These are phyloP conservation scores for Sphagnum contortum DNA, from an alignment of 225 moss, liverwort and hornwort species.

Conservation along the genomic window DNA sequence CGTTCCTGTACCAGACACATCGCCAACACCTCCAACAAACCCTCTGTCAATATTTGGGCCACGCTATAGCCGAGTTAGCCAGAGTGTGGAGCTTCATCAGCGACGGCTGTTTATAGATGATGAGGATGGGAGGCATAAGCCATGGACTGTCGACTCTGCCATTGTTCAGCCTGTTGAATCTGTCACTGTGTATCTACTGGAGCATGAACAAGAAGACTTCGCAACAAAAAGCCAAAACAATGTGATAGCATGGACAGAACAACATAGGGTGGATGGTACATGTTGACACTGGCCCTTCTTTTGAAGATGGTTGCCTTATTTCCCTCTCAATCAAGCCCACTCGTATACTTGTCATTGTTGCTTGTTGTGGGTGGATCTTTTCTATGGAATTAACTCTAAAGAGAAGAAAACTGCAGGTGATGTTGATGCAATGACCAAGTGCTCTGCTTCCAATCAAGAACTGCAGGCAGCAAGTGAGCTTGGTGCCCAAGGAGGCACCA, in stretches of 20 bases:
- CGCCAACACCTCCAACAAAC: constrained; percentile 51
- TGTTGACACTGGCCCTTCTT: no score
- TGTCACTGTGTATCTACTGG: no score
- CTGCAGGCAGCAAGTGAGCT: constrained; percentile 21
- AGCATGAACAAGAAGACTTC: no score
- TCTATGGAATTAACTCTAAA: no score
- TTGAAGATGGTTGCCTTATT: no score
- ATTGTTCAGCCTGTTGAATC: constrained; percentile 8
- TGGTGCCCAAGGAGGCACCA: constrained; percentile 44
- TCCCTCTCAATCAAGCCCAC: no score
- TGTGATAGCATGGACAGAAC: no score
- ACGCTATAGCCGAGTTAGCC: constrained; percentile 23
- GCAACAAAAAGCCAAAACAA: no score
- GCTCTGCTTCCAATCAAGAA: constrained; percentile 33
- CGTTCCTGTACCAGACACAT: constrained; percentile 12
- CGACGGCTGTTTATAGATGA: constrained; percentile 29
- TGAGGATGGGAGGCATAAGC: constrained; percentile 10
- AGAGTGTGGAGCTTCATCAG: constrained; percentile 23
- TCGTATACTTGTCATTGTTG: no score
- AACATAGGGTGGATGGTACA: no score
- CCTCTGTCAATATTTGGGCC: constrained; percentile 22
- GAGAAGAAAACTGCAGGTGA: constrained; percentile 33
- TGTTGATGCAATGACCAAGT: constrained; percentile 33
- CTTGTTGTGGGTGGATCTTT: no score
- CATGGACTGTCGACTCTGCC: constrained; percentile 27